Evolutionary conservation across 2,329 filamentous ascomycete species (phyloP), one percentile per base, ranked within the genome.

Genomic region (Cladophialophora exuberans): DNA sequence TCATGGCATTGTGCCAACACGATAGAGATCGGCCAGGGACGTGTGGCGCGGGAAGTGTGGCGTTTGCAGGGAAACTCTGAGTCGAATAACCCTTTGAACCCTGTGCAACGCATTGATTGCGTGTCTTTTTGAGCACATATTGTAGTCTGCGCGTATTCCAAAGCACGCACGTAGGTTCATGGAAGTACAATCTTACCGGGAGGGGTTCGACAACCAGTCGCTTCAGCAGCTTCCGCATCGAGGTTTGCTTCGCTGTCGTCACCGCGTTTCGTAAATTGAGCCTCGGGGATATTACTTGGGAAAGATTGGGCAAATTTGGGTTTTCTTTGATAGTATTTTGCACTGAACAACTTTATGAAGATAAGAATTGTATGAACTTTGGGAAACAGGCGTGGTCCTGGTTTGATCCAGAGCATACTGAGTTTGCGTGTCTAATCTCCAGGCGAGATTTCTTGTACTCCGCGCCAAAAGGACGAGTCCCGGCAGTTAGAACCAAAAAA

Each of bases 361-460:
- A 42, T 53, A 25, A 20, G 36, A 36, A 51, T 35, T 35, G 25
- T 25, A 36, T 25, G 20, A 25, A 26, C 26, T 38, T 42, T 38
- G 43, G 42, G 42, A 33, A 26, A 36, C 51, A 53, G 41, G 15
- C 42, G 30, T 38, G 41, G 50, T 46, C 50, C 41, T 46, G 30
- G 50, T 30, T 30, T 35, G 11, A 39, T 15, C n/a, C 23, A 18
- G 17, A 17, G 42, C n/a, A 45, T 52, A 33, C 30, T 25, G 17
- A 26, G 30, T 39, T 45, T 20, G 10, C 20, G 11, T 42, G 31
- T 31, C 41, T 42, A 53, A 53, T 53, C 31, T 53, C 50, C 50
- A 31, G 17, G 25, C 26, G 41, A 38, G 18, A 53, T 45, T 46
- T 31, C 23, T 25, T 15, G 6, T 22, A n/a, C 20, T 15, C 25